phyloP scores from a whole-genome alignment of 2,329 filamentous ascomycete species.

The Nigrospora oryzae region DNA sequence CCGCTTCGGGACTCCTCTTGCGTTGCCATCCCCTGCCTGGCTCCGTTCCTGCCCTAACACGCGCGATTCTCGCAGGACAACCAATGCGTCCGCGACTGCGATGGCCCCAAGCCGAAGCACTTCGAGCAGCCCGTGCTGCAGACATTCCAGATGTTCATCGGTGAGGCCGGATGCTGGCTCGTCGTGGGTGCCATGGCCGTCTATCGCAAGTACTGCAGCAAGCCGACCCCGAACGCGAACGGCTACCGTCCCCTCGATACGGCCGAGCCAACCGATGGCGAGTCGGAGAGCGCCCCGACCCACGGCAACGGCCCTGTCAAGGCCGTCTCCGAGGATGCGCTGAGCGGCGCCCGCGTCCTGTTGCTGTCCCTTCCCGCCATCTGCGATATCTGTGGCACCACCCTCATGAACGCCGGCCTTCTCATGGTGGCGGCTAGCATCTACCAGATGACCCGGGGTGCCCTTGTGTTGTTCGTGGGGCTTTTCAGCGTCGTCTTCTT shows the following conservation, averaged over 20 bases:
- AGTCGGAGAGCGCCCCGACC: conserved; percentile 40
- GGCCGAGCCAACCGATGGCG: conserved; percentile 33
- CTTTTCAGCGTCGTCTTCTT: conserved; percentile 92
- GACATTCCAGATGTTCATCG: conserved; percentile 96
- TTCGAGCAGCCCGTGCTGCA: conserved; percentile 97
- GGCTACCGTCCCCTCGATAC: conserved; percentile 62
- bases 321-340: conserved; percentile 32
- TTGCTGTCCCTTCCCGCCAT: conserved; percentile 79
- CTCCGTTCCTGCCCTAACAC: conserved; percentile 3
- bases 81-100: conserved; percentile 91
- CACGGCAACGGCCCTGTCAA: conserved; percentile 29
- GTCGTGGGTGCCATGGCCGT: conserved; percentile 66
- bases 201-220: conserved; percentile 48
- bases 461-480: conserved; percentile 90
- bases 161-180: conserved; percentile 93
- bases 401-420: conserved; percentile 92
- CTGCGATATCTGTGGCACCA: conserved; percentile 92
- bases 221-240: conserved; percentile 30
- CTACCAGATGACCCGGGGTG: conserved; percentile 97
- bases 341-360: conserved; percentile 63
- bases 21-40: background rate
- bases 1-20: too few relatives aligned
- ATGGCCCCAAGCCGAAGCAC: conserved; percentile 54
- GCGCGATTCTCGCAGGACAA: conserved; percentile 58
- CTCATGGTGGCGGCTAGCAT: conserved; percentile 92